Base-by-base conservation (phyloP, 169 alveolate genomes). In the Fabrea salina region DNA sequence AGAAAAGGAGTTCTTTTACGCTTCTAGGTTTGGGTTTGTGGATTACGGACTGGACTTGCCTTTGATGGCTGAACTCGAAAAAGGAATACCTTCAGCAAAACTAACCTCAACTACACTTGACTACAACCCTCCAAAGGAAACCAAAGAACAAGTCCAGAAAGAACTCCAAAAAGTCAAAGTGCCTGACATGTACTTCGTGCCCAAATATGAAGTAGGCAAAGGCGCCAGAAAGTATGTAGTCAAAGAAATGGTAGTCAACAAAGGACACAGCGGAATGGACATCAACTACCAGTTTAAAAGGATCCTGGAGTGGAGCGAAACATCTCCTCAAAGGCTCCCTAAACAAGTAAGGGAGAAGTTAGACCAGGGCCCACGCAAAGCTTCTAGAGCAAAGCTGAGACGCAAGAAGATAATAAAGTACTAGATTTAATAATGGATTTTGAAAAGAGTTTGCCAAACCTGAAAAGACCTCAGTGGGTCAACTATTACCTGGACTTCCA, bases 21-120 rank as follows among this genome's bases (percentile, higher is more conserved):
- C 80, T 3, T 4, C 7, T 33, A 16, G 50, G 8, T 84, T 71
- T 41, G 75, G 75, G 32, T 75, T 61, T 49, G 51, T 37, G 5
- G 90, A 84, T 40, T 84, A 80, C 49, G 90, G 90, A 11, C 47
- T 84, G 1, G 90, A 84, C 47, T 16, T 84, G 27, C 3, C 56
- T 7, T 19, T 7, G 25, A 83, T 83, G 86, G 82, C 86, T 49
- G 43, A 43, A 8, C 6, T 40, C 8, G 83, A 67, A 30, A 4
- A 56, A 53, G 86, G 86, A 25, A 25, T 53, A 32, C 40, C 19
- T 3, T 11, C 43, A 0, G 0, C 27, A 27, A 61, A 27, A 61
- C 7, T 25, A 7, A 6, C 5, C 47, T 2, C 30, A 40, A 35
- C 32, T 74, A 27, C 27, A 74, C 0, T 41, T 37, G 35, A 32